A percentile compares a stretch with the other conserved stretches of the same genome.
These are phyloP conservation scores for Aulographum hederae DNA, from an alignment of 2,329 filamentous ascomycete genomes.

Conservation along the genomic window DNA sequence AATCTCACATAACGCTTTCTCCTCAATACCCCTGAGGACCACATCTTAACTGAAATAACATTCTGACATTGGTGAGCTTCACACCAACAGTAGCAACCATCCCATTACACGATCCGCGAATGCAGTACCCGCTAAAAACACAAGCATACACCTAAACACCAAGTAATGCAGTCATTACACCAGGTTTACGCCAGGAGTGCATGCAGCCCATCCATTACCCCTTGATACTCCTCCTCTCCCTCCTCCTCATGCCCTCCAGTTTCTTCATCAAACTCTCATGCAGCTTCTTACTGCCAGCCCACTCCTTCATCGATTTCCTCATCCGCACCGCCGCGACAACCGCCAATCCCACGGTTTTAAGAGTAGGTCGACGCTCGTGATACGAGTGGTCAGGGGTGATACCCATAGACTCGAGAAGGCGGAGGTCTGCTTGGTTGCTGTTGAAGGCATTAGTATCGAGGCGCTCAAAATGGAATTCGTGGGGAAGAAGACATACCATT, in stretches of 20 bases:
- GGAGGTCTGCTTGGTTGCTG: conserved; percentile 84
- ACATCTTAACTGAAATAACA: too few relatives aligned
- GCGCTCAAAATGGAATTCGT: conserved; percentile 7
- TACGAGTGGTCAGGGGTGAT: conserved; percentile 34
- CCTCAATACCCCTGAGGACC: too few relatives aligned
- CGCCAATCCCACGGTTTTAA: conserved; percentile 29
- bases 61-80: too few relatives aligned
- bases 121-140: too few relatives aligned
- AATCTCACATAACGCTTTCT: too few relatives aligned
- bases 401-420: conserved; percentile 70
- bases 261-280: conserved; percentile 26
- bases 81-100: too few relatives aligned
- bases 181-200: too few relatives aligned
- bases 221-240: conserved; percentile 6
- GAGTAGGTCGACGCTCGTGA: conserved; percentile 23
- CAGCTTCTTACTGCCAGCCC: conserved; percentile 31
- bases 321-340: conserved; percentile 33
- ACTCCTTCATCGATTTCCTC: conserved; percentile 27
- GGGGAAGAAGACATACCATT: conserved; percentile 51
- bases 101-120: too few relatives aligned
- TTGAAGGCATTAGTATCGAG: conserved; percentile 12
- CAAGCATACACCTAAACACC: too few relatives aligned
- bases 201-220: too few relatives aligned
- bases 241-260: conserved; percentile 23
- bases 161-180: too few relatives aligned